These are phyloP conservation scores for Trichoderma reesei DNA, from an alignment of 495 filamentous ascomycete genomes.

Conservation along the genomic window DNA sequence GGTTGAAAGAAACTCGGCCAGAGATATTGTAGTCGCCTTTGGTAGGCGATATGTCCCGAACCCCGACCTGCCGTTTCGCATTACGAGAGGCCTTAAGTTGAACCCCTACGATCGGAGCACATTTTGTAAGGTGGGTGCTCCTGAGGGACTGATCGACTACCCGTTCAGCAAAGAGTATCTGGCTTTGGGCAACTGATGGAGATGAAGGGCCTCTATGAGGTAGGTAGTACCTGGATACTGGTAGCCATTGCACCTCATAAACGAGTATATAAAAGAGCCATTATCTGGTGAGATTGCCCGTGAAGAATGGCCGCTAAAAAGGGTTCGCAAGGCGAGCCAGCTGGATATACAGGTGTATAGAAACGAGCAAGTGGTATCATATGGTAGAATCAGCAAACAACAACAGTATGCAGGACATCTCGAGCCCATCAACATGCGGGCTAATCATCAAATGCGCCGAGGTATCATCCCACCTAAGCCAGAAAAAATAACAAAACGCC, in stretches of 20 bases:
- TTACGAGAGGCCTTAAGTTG: conserved; percentile 44
- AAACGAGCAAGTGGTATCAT: too few species aligned
- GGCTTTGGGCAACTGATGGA: background rate
- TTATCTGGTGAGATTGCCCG: too few species aligned
- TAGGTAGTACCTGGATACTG: too few species aligned
- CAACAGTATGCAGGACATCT: too few species aligned
- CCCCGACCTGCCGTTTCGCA: conserved; percentile 53
- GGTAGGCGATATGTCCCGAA: conserved; percentile 55
- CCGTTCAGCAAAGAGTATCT: conserved; percentile 24
- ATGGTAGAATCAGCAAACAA: too few species aligned
- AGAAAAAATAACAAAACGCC: background rate
- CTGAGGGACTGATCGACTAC: conserved; percentile 56
- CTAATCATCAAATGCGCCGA: background rate
- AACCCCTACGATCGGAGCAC: conserved; percentile 41
- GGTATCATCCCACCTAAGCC: background rate
- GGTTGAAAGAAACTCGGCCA: conserved; percentile 42
- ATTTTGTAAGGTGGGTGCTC: conserved; percentile 42
- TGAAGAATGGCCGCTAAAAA: too few species aligned
- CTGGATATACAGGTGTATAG: too few species aligned
- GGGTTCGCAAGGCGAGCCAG: too few species aligned
- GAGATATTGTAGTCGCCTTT: conserved; percentile 42
- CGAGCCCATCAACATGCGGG: too few species aligned
- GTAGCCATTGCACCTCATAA: too few species aligned
- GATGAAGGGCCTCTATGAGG: background rate
- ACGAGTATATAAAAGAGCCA: too few species aligned